Percentiles rank a stretch among this genome's conserved stretches.
Conservation (phyloP, 2,329 filamentous ascomycete species). For the Penicillium sumatraense region DNA sequence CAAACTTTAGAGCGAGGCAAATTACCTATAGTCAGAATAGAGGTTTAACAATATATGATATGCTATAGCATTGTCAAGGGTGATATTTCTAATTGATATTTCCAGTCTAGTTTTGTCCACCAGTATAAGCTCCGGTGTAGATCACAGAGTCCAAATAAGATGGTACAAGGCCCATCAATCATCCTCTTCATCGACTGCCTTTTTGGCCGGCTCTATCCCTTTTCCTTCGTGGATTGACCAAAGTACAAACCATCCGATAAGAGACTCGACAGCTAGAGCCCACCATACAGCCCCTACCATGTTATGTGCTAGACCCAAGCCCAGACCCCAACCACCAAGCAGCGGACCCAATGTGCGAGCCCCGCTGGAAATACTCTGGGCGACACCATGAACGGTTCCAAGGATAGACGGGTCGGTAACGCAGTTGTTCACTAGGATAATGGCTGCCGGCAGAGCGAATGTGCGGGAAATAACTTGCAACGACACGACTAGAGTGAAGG, state of each 20-base stretch:
- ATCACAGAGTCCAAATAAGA: background rate
- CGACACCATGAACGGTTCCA: constrained; percentile 63
- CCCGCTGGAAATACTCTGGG: constrained; percentile 59
- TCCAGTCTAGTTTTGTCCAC: no score
- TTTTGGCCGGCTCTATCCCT: constrained; percentile 58
- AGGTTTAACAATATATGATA: no score
- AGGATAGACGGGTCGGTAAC: constrained; percentile 61
- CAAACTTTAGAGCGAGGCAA: background rate
- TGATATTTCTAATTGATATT: no score
- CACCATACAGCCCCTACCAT: constrained; percentile 64
- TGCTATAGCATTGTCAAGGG: no score
- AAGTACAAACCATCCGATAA: constrained; percentile 61
- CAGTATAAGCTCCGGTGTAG: no score
- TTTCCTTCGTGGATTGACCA: constrained; percentile 68
- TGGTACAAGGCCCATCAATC: background rate
- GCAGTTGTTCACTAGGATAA: constrained; percentile 65
- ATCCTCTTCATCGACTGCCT: constrained; percentile 17
- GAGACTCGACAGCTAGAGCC: constrained; percentile 59
- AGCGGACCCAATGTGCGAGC: constrained; percentile 62
- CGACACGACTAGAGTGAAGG: constrained; percentile 66
- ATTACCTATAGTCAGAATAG: no score
- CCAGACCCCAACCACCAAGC: constrained; percentile 59
- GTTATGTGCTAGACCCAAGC: constrained; percentile 57
- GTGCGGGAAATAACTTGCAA: constrained; percentile 75
- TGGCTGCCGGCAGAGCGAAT: constrained; percentile 64